Evolutionary conservation across 2,329 filamentous ascomycete genomes (phyloP).

Genomic region (Coniochaeta pulveracea): DNA sequence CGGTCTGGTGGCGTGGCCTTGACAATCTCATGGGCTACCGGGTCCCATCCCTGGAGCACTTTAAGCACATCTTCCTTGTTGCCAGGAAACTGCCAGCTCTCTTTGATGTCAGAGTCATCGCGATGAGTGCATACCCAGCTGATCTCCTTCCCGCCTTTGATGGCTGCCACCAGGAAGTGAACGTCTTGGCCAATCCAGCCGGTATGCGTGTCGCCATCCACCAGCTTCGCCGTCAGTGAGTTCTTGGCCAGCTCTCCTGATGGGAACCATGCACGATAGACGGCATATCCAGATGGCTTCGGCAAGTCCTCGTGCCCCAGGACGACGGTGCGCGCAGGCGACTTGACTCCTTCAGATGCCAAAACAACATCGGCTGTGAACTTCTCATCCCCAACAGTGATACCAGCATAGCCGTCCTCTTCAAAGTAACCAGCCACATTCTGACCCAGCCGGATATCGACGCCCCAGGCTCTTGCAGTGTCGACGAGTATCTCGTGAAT

Average conservation of each 20-base stretch:
- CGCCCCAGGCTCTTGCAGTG: conserved; percentile 31
- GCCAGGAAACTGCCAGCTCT: conserved; percentile 30
- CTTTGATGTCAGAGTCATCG: conserved; percentile 32
- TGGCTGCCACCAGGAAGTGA: conserved; percentile 38
- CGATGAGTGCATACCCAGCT: conserved; percentile 39
- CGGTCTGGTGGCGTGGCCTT: conserved; percentile 23
- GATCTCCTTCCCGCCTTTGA: conserved; percentile 40
- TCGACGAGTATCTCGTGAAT: conserved; percentile 37
- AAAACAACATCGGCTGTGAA: conserved; percentile 28
- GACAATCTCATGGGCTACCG: conserved; percentile 31
- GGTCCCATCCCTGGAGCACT: conserved; percentile 33
- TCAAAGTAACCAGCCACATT: conserved; percentile 33
- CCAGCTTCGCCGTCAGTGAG: conserved; percentile 29
- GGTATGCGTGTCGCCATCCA: conserved; percentile 37
- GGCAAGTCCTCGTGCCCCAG: conserved; percentile 26
- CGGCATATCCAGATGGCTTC: conserved; percentile 25
- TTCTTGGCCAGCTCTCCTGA: conserved; percentile 29
- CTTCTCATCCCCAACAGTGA: conserved; percentile 29
- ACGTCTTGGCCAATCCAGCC: conserved; percentile 41
- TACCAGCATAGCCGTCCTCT: conserved; percentile 22
- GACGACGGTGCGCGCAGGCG: conserved; percentile 28
- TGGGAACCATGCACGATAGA: conserved; percentile 29
- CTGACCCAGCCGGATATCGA: conserved; percentile 31
- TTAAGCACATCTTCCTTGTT: conserved; percentile 27
- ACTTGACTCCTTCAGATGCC: conserved; percentile 32